Base-by-base conservation (phyloP, 441 rosid genomes). In the Adansonia gregorii region DNA sequence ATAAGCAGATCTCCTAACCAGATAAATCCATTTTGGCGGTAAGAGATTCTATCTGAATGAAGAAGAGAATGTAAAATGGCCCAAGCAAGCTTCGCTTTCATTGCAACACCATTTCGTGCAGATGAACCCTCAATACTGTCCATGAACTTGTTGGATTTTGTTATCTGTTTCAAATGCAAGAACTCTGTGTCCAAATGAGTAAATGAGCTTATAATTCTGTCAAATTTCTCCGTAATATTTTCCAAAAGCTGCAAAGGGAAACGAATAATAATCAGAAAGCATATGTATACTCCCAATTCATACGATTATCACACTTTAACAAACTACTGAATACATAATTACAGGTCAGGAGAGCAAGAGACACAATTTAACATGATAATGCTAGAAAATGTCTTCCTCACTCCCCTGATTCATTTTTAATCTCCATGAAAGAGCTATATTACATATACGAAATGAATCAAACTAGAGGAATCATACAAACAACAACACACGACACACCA, bases 1-100 rank as follows among this genome's bases (percentile, higher is more conserved):
- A 92, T 92, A 77, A 97, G 94, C 86, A 97, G 87, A 87, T 97
- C 98, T 20, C 97, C 94, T 81, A 97, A 86, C 99, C 99, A 94
- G 74, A 88, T 89, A 86, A 91, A 93, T 71, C 98, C 99, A 88
- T 94, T 97, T 83, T 83, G 97, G 82, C 94, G 93, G 78, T 83
- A 93, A 20, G 94, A 84, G 81, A 87, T 85, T 80, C 95, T 92
- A 78, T 90, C 94, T 41, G 98, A 97, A 84, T 97, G 99, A 83
- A 97, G 95, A 84, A 97, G 99, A 77, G 97, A 97, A 83, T 97
- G 99, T 79, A 94, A 85, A 65, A 92, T 93, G 74, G 92, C 89
- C 99, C 99, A 97, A 35, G 94, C 82, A 55, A 89, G 89, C 82
- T 92, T 93, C 68, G 87, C 89, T 74, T 94, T 86, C 86, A 80